Evolutionary conservation across 78 protist species (phyloP), one percentile per base, ranked within the genome.

Genomic region (Monosiga brevicollis): DNA sequence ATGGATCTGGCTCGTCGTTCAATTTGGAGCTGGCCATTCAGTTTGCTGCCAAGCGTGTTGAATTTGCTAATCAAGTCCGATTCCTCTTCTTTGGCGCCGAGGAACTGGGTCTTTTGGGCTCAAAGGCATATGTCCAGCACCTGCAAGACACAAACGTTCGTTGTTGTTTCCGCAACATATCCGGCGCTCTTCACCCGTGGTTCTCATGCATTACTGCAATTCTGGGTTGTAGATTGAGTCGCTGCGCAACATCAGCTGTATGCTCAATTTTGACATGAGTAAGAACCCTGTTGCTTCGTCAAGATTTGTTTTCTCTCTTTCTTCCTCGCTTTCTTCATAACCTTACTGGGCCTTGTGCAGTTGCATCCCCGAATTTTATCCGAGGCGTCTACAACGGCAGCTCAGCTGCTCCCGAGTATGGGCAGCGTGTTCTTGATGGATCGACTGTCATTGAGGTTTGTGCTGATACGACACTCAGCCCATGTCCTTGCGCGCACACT

Each of bases 41-140:
- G 71, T 2, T 42, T 10, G 38, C n/a, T 29, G 25, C 11, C 36
- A 1, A 1, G 37, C 11, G 10, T 34, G 54, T 1, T 32, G 10
- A 62, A 6, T 1, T 20, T n/a, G 42, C 26, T 24, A 6, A 74
- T 39, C 1, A 34, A 3, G 73, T 84, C 41, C 75, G 88, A 43
- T 85, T 85, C 42, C 43, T 76, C 10, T 85, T 83, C 83, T 85
- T 82, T 82, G 88, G 83, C 35, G 88, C 88, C 42, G 88, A 85
- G 76, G 88, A 85, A 62, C 23, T 79, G 23, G 88, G 88, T 22
- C 79, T 79, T 22, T 9, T 79, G 36, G 88, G 88, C 42, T 85
- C 88, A 10, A 1, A 10, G 1, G 29, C 55, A 71, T 85, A 85
- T 41, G 88, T 85, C 43, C 55, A 42, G 55, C 2, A 76, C n/a